These are phyloP conservation scores for Neopestalotiopsis sp. DNA, from an alignment of 2,329 filamentous ascomycete genomes.

Conservation along the genomic window DNA sequence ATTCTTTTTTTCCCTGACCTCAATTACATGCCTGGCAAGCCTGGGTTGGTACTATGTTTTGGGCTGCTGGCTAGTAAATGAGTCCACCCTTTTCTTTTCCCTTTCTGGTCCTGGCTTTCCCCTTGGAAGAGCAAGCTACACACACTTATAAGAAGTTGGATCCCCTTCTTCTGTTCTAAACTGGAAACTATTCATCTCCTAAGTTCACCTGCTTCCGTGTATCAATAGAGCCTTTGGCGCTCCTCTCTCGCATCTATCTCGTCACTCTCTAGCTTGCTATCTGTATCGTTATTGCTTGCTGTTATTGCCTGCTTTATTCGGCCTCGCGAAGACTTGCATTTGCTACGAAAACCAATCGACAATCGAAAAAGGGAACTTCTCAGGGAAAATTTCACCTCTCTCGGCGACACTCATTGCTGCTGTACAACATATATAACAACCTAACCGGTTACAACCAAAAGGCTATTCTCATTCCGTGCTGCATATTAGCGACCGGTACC, in stretches of 20 bases:
- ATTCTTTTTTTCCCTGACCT: background rate
- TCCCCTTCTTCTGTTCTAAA: slow-evolving; percentile 19
- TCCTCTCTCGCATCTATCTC: background rate
- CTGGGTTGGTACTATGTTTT: background rate
- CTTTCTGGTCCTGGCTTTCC: background rate
- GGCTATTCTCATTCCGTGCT: slow-evolving; percentile 19
- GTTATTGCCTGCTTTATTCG: slow-evolving; percentile 3
- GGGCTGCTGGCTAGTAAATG: slow-evolving; percentile 22
- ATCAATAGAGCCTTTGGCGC: slow-evolving; percentile 20
- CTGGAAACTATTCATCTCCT: slow-evolving; percentile 20
- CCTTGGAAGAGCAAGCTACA: slow-evolving; percentile 19
- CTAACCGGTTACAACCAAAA: slow-evolving; percentile 6
- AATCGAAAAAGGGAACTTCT: background rate
- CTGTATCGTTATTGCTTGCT: slow-evolving; percentile 7
- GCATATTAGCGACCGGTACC: slow-evolving; percentile 20
- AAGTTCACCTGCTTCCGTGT: slow-evolving; percentile 19
- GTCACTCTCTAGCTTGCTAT: slow-evolving; percentile 16
- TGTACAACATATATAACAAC: slow-evolving; percentile 18
- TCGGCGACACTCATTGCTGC: slow-evolving; percentile 18
- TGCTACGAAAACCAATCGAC: slow-evolving; percentile 6
- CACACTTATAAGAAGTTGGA: slow-evolving; percentile 21
- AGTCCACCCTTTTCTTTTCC: slow-evolving; percentile 18
- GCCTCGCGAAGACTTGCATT: slow-evolving; percentile 11
- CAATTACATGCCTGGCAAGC: slow-evolving; percentile 22
- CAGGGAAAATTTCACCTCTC: background rate